Evolutionary conservation across 495 filamentous ascomycete species (phyloP), one percentile per base, ranked within the genome.

Genomic region (Podospora australis): DNA sequence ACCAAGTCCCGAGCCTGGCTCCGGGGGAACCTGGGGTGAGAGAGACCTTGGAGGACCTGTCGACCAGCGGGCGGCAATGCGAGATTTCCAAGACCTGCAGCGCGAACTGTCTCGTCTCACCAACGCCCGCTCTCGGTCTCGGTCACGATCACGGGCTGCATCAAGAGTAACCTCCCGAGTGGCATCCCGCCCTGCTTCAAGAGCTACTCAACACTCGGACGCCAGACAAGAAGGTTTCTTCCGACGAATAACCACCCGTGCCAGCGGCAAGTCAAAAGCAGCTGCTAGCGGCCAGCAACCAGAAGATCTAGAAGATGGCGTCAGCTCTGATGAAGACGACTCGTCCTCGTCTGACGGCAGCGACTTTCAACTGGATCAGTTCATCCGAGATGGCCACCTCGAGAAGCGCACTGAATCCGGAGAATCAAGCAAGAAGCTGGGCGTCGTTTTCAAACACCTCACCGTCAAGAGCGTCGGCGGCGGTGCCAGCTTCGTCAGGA

Each of bases 381-480:
- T 94, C 60, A 76, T 94, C 64, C 75, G 80, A 8, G 83, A 88
- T 36, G 88, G 88, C 13, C 84, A 86, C 52, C 82, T 94, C 49
- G 88, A 90, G 66, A 88, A 85, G 57, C 78, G 86, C 13, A 79
- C 78, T 2, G 81, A 82, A 10, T 80, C 55, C 2, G 63, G 79
- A 5, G 77, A 75, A 23, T 87, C 87, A 0, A 78, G 82, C 30
- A 95, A 94, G 70, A 88, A 86, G 56, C 78, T 95, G 17, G 90
- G 90, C 3, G 84, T 96, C 1, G 73, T 90, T 1, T 95, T 87
- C 67, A 86, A 85, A 68, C 73, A 87, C 58, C 70, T 91, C 28
- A 87, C 78, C 0, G 88, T 91, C 28, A 82, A 86, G 63, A 88
- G 87, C 30, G 69, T 84, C 7, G 77, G 80, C 45, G 79, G 79